phyloP scores from a whole-genome alignment of 371 early-diverging fungal genomes.

The Mucor piriformis region DNA sequence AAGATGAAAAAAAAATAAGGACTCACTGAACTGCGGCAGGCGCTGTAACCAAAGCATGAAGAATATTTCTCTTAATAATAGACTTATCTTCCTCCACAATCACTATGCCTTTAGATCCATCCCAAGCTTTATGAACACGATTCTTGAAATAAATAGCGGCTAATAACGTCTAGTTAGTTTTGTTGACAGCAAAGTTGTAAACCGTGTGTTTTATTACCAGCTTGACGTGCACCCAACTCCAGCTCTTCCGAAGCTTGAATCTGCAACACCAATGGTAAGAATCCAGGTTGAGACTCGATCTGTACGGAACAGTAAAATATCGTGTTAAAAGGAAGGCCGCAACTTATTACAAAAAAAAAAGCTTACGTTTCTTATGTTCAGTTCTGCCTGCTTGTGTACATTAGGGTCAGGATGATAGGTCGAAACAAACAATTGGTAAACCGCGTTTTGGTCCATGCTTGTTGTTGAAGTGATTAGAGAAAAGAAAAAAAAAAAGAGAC shows the following conservation, averaged over 20 bases:
- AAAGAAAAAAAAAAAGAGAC: no score
- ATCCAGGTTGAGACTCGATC: constrained; percentile 65
- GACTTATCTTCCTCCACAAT: constrained; percentile 73
- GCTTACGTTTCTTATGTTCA: constrained; percentile 48
- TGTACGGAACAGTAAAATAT: constrained; percentile 19
- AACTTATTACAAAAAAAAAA: neutral
- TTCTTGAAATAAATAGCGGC: constrained; percentile 97
- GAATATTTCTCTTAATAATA: constrained; percentile 70
- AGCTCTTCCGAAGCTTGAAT: constrained; percentile 66
- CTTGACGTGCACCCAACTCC: constrained; percentile 72
- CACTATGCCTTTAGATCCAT: constrained; percentile 32
- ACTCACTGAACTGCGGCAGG: constrained; percentile 72
- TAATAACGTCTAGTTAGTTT: constrained; percentile 9
- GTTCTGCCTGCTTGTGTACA: constrained; percentile 75
- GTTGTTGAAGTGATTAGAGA: no score
- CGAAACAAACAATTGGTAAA: constrained; percentile 73
- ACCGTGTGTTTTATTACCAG: constrained; percentile 54
- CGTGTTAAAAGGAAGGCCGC: neutral
- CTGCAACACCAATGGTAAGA: constrained; percentile 72
- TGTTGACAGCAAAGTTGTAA: neutral
- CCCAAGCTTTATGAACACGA: constrained; percentile 78
- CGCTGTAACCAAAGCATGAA: constrained; percentile 70
- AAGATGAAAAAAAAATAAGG: neutral
- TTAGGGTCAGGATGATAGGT: constrained; percentile 82
- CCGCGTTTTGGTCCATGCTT: constrained; percentile 54